Evolutionary conservation across 2,329 filamentous ascomycete genomes (phyloP), one percentile per base, ranked within the genome.

Genomic region (Aspergillus fructus): DNA sequence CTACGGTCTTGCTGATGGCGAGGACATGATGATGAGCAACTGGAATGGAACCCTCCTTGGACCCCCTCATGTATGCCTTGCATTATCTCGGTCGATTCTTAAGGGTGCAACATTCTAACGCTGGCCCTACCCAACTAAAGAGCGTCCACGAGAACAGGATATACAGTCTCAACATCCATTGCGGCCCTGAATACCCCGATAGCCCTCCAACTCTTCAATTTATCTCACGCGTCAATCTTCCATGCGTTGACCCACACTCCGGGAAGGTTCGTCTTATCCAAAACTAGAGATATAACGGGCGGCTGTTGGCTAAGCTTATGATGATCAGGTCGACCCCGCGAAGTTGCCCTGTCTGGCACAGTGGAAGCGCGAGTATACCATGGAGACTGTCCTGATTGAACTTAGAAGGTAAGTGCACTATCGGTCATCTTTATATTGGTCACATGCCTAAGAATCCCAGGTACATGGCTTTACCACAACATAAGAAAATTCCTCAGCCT

Each of bases 41-140:
- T 99, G 94, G 94, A 96, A 96, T 71, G 94, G 93, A 69, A 99
- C 94, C 15, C 97, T 99, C 64, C 87, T 97, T 49, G 94, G 94
- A 1, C 94, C 94, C 66, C 93, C 94, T 74, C 93, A 97, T 76
- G 94, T 97, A 82, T 71, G 90, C 79, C 34, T 39, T 40, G 53
- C 51, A 43, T 49, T 27, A 13, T 23, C 17, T 50, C 19, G 19
- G 13, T 39, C 37, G 21, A 48, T 37, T 15, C 47, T 57, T 52
- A 39, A 52, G 37, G 19, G 21, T 52, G 43, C 30, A 21, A 23
- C 34, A 55, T n/a, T 46, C 65, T 63, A 59, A 68, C 51, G 23
- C 39, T 34, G 40, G 55, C 43, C 21, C 34, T 45, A 46, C 55
- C 43, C 23, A 5, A n/a, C 19, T 48, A 42, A 70, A 94, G 90